A percentile compares a stretch with the other conserved stretches of the same genome.
Conservation (phyloP, 805 yeast species). For the Starmerella vitae region DNA sequence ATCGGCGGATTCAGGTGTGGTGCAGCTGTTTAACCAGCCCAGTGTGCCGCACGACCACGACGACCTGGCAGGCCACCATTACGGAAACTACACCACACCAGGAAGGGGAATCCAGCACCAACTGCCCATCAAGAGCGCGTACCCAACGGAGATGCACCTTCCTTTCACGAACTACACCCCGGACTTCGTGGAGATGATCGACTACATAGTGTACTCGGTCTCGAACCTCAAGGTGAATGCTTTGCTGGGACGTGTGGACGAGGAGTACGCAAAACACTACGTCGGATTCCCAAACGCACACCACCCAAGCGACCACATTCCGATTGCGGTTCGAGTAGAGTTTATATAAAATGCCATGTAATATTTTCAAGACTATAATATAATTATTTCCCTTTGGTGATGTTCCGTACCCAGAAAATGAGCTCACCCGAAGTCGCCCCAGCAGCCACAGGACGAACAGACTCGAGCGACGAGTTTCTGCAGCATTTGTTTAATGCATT, state of each 20-base stretch:
- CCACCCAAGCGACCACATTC: constrained; percentile 89
- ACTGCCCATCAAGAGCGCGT: constrained; percentile 72
- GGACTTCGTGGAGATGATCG: constrained; percentile 81
- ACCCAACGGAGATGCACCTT: constrained; percentile 70
- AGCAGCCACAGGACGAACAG: too few relatives aligned
- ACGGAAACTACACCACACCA: constrained; percentile 70
- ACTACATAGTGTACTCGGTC: constrained; percentile 90
- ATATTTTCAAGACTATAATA: too few relatives aligned
- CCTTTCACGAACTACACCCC: constrained; percentile 95
- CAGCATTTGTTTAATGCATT: constrained; percentile 1
- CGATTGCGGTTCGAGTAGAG: constrained; percentile 67
- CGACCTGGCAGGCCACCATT: constrained; percentile 76
- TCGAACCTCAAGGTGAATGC: constrained; percentile 71
- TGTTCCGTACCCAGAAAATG: too few relatives aligned
- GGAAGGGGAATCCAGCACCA: constrained; percentile 67
- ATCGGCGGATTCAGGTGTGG: constrained; percentile 74
- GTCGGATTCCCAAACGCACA: constrained; percentile 92
- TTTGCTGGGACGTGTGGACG: constrained; percentile 70
- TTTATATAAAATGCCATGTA: too few relatives aligned
- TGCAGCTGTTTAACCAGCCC: constrained; percentile 75
- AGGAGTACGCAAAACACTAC: constrained; percentile 55
- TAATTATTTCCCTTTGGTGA: too few relatives aligned
- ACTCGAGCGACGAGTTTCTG: background rate
- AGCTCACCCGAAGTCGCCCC: too few relatives aligned
- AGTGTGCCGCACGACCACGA: constrained; percentile 53